phyloP scores from a whole-genome alignment of 768 basidiomycete species.

The Hydnomerulius pinastri region DNA sequence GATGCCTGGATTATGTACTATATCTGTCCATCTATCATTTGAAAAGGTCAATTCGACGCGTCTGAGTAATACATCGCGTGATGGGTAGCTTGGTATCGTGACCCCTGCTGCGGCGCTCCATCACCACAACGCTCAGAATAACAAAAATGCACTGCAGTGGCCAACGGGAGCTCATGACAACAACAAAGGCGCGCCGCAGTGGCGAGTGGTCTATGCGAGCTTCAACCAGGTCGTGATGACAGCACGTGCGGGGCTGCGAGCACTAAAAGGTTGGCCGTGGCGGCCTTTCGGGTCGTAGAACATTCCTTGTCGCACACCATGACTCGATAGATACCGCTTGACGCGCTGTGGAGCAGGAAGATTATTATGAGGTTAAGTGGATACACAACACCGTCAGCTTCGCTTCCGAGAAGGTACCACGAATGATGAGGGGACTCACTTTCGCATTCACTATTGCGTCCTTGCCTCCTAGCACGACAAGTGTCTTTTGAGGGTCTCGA shows the following conservation, averaged over 20 bases:
- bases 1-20: neutral
- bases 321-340: constrained; percentile 70
- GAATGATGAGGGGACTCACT: constrained; percentile 40
- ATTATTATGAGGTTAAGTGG: neutral
- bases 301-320: constrained; percentile 69
- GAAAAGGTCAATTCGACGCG: neutral
- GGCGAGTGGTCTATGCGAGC: constrained; percentile 18
- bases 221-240: constrained; percentile 67
- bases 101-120: too few species aligned
- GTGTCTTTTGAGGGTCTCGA: constrained; percentile 59
- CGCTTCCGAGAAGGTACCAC: neutral
- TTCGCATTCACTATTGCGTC: constrained; percentile 78
- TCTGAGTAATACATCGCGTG: neutral
- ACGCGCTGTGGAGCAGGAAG: constrained; percentile 52
- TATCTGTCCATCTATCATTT: neutral
- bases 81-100: neutral
- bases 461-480: constrained; percentile 80
- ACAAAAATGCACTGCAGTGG: too few species aligned
- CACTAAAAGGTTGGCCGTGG: constrained; percentile 63
- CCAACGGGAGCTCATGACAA: too few species aligned
- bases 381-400: too few species aligned
- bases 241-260: constrained; percentile 51
- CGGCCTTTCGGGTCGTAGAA: constrained; percentile 62
- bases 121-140: too few species aligned
- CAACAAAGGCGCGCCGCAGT: too few species aligned